These are phyloP conservation scores for Eucalyptus dawsonii DNA, from an alignment of 345 rosid genomes.

Conservation along the genomic window DNA sequence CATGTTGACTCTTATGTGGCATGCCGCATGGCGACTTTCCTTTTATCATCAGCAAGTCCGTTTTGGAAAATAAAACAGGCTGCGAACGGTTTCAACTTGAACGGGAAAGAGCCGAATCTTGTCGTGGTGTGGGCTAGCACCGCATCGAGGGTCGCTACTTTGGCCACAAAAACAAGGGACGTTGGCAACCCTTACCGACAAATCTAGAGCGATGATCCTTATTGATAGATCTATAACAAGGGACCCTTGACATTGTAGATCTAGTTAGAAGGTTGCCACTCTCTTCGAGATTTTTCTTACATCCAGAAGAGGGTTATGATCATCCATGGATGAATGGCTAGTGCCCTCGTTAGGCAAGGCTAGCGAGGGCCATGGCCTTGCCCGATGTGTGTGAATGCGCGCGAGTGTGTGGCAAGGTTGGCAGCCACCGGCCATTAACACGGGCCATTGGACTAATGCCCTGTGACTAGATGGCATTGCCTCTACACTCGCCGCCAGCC, in stretches of 20 bases:
- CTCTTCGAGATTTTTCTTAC: not conserved
- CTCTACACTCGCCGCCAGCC: not conserved
- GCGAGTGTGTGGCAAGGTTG: too few relatives aligned
- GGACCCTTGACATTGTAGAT: not conserved
- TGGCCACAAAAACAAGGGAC: not conserved
- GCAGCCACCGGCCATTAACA: too few relatives aligned
- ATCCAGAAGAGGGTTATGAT: not conserved
- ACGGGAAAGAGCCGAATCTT: not conserved
- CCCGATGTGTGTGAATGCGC: too few relatives aligned
- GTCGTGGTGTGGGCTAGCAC: not conserved
- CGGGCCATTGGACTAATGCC: too few relatives aligned
- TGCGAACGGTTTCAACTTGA: not conserved
- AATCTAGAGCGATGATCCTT: not conserved
- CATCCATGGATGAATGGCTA: not conserved
- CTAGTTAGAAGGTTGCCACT: not conserved
- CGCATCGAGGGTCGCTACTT: too few relatives aligned
- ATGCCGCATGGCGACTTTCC: too few relatives aligned
- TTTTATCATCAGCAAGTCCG: not conserved
- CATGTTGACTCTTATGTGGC: not conserved
- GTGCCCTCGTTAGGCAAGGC: not conserved
- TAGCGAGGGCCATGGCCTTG: not conserved
- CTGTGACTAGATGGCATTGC: too few relatives aligned
- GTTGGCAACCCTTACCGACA: not conserved
- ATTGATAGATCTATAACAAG: not conserved
- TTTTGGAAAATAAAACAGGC: not conserved